Evolutionary conservation across 129 eudicot species (phyloP).

Genomic region (Solidago caesia): DNA sequence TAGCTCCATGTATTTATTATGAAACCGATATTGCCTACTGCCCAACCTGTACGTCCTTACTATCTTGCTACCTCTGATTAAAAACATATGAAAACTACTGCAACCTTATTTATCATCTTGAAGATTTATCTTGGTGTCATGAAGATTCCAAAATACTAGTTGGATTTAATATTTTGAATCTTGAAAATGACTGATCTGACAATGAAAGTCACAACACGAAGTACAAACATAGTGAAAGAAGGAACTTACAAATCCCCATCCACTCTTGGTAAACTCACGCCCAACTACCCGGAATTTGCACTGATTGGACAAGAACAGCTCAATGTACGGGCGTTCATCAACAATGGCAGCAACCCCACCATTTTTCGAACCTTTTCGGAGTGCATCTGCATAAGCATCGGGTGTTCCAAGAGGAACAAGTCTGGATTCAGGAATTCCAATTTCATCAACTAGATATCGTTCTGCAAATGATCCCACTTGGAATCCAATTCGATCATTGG

Average conservation of each 20-base stretch:
- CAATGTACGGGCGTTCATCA: conserved; percentile 80
- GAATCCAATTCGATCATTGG: conserved; percentile 69
- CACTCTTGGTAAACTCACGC: conserved; percentile 81
- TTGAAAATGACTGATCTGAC: conserved; percentile 13
- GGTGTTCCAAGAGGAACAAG: conserved; percentile 74
- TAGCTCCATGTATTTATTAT: too few relatives aligned
- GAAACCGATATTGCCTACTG: background rate
- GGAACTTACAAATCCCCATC: conserved; percentile 92
- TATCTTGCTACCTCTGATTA: background rate
- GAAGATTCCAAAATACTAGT: background rate
- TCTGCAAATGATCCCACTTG: conserved; percentile 91
- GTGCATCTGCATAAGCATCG: conserved; percentile 67
- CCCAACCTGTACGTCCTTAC: background rate
- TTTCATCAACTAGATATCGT: conserved; percentile 62
- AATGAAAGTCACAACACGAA: conserved; percentile 16
- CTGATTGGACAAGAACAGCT: conserved; percentile 78
- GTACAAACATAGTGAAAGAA: conserved; percentile 11
- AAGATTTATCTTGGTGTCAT: background rate
- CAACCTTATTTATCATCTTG: background rate
- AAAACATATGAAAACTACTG: background rate
- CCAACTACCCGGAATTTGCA: conserved; percentile 86
- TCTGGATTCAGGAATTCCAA: conserved; percentile 60
- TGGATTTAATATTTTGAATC: background rate
- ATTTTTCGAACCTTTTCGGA: conserved; percentile 53
- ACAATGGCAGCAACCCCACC: conserved; percentile 88